Evolutionary conservation across 305 asterid genomes (phyloP).

Genomic region (Solanum chacoense): DNA sequence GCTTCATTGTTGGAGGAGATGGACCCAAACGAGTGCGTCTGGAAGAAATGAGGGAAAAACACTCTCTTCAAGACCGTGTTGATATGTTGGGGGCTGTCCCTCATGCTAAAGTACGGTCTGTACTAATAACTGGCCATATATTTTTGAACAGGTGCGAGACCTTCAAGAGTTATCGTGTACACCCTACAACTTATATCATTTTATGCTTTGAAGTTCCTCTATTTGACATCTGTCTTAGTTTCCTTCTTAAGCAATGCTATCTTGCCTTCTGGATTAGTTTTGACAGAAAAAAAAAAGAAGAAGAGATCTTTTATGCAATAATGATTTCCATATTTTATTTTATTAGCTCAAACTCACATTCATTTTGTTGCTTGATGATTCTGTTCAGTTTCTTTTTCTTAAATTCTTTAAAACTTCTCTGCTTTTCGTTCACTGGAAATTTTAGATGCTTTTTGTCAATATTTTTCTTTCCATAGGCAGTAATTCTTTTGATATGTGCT

Average conservation of each 20-base stretch:
- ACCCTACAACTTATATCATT: background rate
- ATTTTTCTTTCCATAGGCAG: background rate
- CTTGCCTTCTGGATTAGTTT: background rate
- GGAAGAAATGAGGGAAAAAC: conserved; percentile 99
- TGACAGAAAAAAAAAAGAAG: background rate
- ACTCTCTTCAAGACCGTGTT: conserved; percentile 94
- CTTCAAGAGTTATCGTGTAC: background rate
- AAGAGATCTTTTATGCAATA: background rate
- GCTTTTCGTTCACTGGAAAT: background rate
- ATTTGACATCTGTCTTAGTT: background rate
- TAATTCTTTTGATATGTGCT: background rate
- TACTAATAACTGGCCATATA: conserved; percentile 30
- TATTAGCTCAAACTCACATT: background rate
- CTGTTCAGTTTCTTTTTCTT: background rate
- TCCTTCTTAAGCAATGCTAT: background rate
- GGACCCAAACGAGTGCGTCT: conserved; percentile 97
- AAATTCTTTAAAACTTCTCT: background rate
- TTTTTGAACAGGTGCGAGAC: background rate
- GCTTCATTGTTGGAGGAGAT: conserved; percentile 92
- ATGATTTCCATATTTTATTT: background rate
- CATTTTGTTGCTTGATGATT: background rate
- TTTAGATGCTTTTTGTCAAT: background rate
- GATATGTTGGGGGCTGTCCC: conserved; percentile 99
- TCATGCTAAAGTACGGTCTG: conserved; percentile 91
- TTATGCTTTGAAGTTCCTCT: background rate